Conservation (phyloP, 768 basidiomycete genomes). For the Amanita fuliginea region DNA sequence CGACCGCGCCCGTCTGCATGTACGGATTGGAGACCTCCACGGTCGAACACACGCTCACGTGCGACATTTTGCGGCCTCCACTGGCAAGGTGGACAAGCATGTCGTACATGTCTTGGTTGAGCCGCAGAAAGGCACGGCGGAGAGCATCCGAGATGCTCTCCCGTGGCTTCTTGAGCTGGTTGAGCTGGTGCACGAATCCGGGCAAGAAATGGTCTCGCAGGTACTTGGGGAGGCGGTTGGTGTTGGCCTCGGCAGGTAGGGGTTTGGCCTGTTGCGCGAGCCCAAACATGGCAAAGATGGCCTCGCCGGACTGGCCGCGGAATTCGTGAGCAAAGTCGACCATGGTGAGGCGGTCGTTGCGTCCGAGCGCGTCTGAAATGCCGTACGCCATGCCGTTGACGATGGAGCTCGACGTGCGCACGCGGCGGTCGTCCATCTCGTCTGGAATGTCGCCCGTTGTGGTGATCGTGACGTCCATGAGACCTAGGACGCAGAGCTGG, state of each 20-base stretch:
- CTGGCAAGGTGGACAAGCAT: slow-evolving; percentile 9
- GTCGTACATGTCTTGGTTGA: slow-evolving; percentile 78
- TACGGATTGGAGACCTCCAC: slow-evolving; percentile 26
- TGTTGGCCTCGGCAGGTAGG: slow-evolving; percentile 30
- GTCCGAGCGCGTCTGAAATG: slow-evolving; percentile 86
- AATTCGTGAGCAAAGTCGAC: slow-evolving; percentile 90
- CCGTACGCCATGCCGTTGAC: slow-evolving; percentile 93
- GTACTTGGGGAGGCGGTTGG: slow-evolving; percentile 69
- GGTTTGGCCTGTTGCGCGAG: slow-evolving; percentile 40
- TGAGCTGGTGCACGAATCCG: slow-evolving; percentile 51
- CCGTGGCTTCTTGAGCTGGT: slow-evolving; percentile 28
- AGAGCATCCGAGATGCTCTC: slow-evolving; percentile 69
- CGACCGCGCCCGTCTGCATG: slow-evolving; percentile 69
- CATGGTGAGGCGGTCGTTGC: slow-evolving; percentile 71
- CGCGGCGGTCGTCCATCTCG: slow-evolving; percentile 80
- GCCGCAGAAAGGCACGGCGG: slow-evolving; percentile 75
- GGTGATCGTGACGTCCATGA: slow-evolving; percentile 92
- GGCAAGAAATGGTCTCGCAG: slow-evolving; percentile 71
- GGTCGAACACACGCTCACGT: slow-evolving; percentile 34
- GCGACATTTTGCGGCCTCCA: slow-evolving; percentile 57
- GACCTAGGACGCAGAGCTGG: slow-evolving; percentile 81
- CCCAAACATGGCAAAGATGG: slow-evolving; percentile 95
- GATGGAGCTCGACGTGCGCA: slow-evolving; percentile 83
- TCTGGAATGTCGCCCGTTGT: slow-evolving; percentile 65
- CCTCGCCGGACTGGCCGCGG: slow-evolving; percentile 63